Conservation (phyloP, 352 stramenopile genomes). For the Phytopythium mirpurense region DNA sequence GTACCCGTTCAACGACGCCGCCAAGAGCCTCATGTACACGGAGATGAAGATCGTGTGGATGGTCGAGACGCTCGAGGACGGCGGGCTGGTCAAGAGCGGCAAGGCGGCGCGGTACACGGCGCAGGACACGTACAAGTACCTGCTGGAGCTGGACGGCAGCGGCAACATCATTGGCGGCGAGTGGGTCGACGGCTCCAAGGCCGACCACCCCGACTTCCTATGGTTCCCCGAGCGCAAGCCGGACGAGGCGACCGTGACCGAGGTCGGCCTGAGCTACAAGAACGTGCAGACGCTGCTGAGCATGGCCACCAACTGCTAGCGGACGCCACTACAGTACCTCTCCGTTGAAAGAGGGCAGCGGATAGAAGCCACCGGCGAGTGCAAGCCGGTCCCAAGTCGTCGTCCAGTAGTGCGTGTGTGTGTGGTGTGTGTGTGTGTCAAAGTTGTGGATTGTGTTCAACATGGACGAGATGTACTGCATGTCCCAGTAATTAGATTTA, state of each 20-base stretch:
- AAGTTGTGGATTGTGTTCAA: too few relatives aligned
- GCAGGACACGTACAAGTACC: slow-evolving; percentile 33
- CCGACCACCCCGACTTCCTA: slow-evolving; percentile 35
- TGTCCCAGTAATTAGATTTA: too few relatives aligned
- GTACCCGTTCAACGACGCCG: slow-evolving; percentile 50
- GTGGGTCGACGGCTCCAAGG: slow-evolving; percentile 29
- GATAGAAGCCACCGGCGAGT: not conserved
- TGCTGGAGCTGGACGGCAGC: slow-evolving; percentile 31
- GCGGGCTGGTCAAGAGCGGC: slow-evolving; percentile 23
- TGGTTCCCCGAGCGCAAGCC: slow-evolving; percentile 29
- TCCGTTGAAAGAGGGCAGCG: not conserved
- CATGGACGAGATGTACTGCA: too few relatives aligned
- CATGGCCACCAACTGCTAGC: slow-evolving; percentile 18
- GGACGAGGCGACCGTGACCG: slow-evolving; percentile 19
- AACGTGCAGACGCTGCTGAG: slow-evolving; percentile 21
- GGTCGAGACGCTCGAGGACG: slow-evolving; percentile 32
- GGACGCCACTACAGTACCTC: not conserved
- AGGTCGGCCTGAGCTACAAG: slow-evolving; percentile 26
- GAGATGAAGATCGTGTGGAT: slow-evolving; percentile 40
- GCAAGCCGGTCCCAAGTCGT: not conserved
- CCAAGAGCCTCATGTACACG: slow-evolving; percentile 39
- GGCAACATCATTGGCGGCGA: slow-evolving; percentile 36
- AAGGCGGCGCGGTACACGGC: slow-evolving; percentile 19
- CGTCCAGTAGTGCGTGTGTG: not conserved
- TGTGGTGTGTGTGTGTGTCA: not conserved